Base-by-base conservation (phyloP, 2,329 filamentous ascomycete genomes). In the Apiospora aurea region DNA sequence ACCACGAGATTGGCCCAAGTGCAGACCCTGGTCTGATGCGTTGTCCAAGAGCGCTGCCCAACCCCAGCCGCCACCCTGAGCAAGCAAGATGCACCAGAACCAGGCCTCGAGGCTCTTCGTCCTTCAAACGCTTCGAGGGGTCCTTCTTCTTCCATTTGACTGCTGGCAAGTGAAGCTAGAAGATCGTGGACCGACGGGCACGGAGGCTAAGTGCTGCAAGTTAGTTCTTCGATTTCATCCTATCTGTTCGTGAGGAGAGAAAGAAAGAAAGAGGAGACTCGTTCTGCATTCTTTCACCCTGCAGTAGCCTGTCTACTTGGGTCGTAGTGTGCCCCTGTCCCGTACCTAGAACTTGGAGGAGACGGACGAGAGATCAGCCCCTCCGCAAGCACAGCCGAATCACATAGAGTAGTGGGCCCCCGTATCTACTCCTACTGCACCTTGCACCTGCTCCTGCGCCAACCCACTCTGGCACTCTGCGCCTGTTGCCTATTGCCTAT, bases 31-130 rank as follows among this genome's bases (percentile, higher is more conserved):
- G 68, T 57, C 47, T 57, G 68, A 46, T 68, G 66, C 66, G 66
- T 68, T 68, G 66, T 68, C 41, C 41, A 68, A 68, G 44, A 68
- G 66, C 44, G 44, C 66, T 68, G 66, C 66, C 66, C 66, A 68
- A 68, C 66, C 66, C 66, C 66, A 68, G 41, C 66, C 57, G 57
- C 57, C 57, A 64, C 57, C 18, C 41, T 41, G 18, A 41, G 57
- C 57, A 64, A 64, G 53, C 53, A 64, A 38, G 21, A 14, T 24
- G 57, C 57, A 18, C 46, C 46, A 49, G 46, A 64, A 34, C 34
- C 41, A 41, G n/a, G 34, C 34, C 34, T 64, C 57, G 18, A 64
- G 18, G 10, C 57, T 24, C 18, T 41, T n/a, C 6, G 2, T 21
- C 29, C 38, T n/a, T 43, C 41, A 16, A 11, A 13, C 29, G 53